Evolutionary conservation across 345 rosid genomes (phyloP), one percentile per base, ranked within the genome.

Genomic region (Gossypium australe): DNA sequence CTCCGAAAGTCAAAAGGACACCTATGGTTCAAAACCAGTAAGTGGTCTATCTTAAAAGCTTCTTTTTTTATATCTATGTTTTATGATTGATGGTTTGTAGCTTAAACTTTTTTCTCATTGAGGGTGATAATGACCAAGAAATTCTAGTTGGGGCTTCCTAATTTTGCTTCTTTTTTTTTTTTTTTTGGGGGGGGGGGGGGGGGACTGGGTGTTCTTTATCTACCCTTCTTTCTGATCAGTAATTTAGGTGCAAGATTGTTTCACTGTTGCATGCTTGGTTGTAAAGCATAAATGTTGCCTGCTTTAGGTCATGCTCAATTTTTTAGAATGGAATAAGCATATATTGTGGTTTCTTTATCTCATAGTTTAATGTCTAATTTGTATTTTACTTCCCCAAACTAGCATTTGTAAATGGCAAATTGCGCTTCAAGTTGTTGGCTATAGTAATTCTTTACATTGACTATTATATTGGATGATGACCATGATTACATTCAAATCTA

Each of bases 21-120:
- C 89, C 97, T 16, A 71, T 94, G 87, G 84, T 90, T 73, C 87
- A 94, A 38, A 78, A 92, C 82, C 90, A 81, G 97, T 92, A 90
- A 5, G 94, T 86, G 3, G 61, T 74, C 78, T 66, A 66, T 71
- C 80, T 79, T 77, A 53, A n/a, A 48, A 17, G 41, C 10, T 13
- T 34, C 29, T 38, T 24, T 8, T 20, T 44, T 8, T 13, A 9
- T 25, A 53, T 24, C 11, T 44, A 4, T 55, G 60, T 72, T 20
- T 72, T 72, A 59, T 69, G 25, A 27, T 58, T 49, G 11, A 43
- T 72, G 43, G 22, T 11, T 34, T 34, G 38, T 34, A 34, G 29
- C 51, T 51, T 49, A 8, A 25, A 25, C 27, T 49, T 16, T 68
- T 29, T 34, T 34, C 44, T 25, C 14, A 7, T 68, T 8, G 14